phyloP scores from a whole-genome alignment of 2,329 filamentous ascomycete genomes.

The Claviceps sorghi region DNA sequence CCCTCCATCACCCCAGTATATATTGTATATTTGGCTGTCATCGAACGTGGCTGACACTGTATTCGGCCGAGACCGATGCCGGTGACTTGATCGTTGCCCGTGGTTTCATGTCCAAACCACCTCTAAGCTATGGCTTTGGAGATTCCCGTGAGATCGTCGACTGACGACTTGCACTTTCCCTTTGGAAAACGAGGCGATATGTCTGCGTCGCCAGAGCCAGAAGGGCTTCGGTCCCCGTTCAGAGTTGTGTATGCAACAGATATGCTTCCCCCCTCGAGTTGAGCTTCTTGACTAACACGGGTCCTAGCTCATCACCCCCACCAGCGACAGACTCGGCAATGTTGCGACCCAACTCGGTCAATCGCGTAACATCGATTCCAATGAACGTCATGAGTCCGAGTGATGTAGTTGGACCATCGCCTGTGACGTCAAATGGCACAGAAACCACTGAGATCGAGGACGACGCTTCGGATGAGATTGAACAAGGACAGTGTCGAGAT shows the following conservation, averaged over 20 bases:
- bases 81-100: slow-evolving; percentile 1
- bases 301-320: slow-evolving; percentile 21
- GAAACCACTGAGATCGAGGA: slow-evolving; percentile 76
- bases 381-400: slow-evolving; percentile 48
- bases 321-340: slow-evolving; percentile 28
- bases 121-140: slow-evolving; percentile 21
- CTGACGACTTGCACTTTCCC: slow-evolving; percentile 29
- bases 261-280: neutral
- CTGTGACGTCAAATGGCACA: slow-evolving; percentile 74
- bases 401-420: slow-evolving; percentile 65
- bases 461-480: slow-evolving; percentile 49
- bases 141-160: slow-evolving; percentile 48
- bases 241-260: slow-evolving; percentile 32
- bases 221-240: slow-evolving; percentile 32
- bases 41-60: neutral
- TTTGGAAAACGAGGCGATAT: slow-evolving; percentile 34
- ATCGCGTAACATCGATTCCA: slow-evolving; percentile 32
- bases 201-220: slow-evolving; percentile 38
- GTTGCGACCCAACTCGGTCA: slow-evolving; percentile 36
- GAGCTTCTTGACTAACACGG: slow-evolving; percentile 5
- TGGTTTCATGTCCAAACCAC: neutral
- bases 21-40: neutral
- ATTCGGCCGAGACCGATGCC: neutral
- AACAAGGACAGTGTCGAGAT: slow-evolving; percentile 13
- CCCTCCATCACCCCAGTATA: neutral